Evolutionary conservation across 441 rosid species (phyloP).

Genomic region (Jatropha multifida): DNA sequence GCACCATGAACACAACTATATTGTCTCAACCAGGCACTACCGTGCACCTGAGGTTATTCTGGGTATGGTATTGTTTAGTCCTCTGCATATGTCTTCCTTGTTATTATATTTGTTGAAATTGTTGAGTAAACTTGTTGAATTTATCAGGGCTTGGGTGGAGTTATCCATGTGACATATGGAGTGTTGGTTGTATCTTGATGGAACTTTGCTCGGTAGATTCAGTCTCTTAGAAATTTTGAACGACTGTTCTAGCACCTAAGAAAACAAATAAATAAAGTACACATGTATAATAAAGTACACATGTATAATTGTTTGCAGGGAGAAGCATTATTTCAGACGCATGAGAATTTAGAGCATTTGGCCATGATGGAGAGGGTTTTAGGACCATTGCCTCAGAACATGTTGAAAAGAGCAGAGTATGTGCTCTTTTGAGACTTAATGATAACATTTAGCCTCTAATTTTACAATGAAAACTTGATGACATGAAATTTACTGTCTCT

Average conservation of each 20-base stretch:
- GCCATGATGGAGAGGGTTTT: constrained; percentile 82
- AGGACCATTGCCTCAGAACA: constrained; percentile 64
- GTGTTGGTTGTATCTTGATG: constrained; percentile 67
- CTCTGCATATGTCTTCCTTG: neutral
- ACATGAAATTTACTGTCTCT: neutral
- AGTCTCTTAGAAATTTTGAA: neutral
- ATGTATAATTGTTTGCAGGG: constrained; percentile 40
- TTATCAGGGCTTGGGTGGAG: constrained; percentile 70
- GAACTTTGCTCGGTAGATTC: constrained; percentile 67
- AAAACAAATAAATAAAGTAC: neutral
- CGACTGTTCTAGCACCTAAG: neutral
- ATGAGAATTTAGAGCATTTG: constrained; percentile 69
- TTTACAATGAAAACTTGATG: neutral
- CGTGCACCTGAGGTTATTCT: constrained; percentile 77
- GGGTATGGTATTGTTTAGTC: constrained; percentile 34
- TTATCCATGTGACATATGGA: constrained; percentile 71
- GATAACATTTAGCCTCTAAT: constrained; percentile 8
- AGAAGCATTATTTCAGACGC: constrained; percentile 71
- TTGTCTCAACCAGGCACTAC: constrained; percentile 68
- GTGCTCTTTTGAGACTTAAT: constrained; percentile 19
- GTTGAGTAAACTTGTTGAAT: constrained; percentile 13
- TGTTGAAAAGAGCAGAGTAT: constrained; percentile 57
- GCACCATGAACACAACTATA: constrained; percentile 50
- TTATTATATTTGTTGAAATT: constrained; percentile 3
- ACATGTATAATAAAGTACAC: neutral